Evolutionary conservation across 2,329 filamentous ascomycete genomes (phyloP), one percentile per base, ranked within the genome.

Genomic region (Blastomyces parvus): DNA sequence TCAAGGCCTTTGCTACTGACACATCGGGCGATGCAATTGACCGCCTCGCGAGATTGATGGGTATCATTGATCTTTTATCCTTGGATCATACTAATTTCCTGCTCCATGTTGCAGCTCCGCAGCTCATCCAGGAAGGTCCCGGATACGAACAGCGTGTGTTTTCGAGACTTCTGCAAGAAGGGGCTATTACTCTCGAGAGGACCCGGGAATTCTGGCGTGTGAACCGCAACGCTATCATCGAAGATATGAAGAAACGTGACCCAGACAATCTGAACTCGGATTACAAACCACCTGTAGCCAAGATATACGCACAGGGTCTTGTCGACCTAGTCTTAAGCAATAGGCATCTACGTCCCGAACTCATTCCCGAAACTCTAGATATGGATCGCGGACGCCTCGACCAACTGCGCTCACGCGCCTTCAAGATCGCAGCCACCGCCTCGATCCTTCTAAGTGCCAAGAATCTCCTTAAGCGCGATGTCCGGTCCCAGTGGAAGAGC

Each of bases 1-100:
- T 88, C 59, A 82, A 83, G 69, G 77, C 75, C 2, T 78, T 87
- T 62, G 76, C 80, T 4, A 79, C 83, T 36, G 79, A 85, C 64
- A 74, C 70, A 9, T 77, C 75, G 1, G 76, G 80, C 1, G 81
- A 84, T 71, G 84, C 84, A 71, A 84, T 87, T 62, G 83, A 86
- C 68, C 85, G 86, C 67, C 75, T 87, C 13, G 84, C 85, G 70
- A 81, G 81, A 66, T 74, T 88, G n/a, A 81, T 87, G 66, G 81
- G 84, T 61, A 80, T 85, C 60, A 85, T 87, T 61, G 85, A 88
- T 66, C 75, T 84, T 42, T 76, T 88, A 27, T 84, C 81, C 11
- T 74, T 88, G 38, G 85, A 88, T 69, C 85, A 87, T 69, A 84
- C 84, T 7, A 88, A 88, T 70, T 87, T 86, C 72, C 81, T 87